Percentiles rank a stretch among this genome's conserved stretches.
Evolutionary conservation across 1,284 basidiomycete species (phyloP).

Genomic region (Xerocomus amazonicus): DNA sequence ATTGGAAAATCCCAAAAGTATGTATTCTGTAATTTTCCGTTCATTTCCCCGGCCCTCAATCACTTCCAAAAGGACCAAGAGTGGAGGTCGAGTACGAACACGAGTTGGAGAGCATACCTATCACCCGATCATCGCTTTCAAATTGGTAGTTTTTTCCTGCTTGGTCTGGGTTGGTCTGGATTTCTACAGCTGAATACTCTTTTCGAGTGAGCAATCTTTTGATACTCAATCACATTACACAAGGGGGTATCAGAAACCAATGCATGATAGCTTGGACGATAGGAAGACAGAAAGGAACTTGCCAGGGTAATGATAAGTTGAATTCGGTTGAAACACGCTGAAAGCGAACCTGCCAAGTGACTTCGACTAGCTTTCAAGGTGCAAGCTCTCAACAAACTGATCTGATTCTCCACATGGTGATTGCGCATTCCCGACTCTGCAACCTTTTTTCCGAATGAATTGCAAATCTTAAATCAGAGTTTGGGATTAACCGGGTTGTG

Average conservation of each 20-base stretch:
- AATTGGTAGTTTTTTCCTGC: slow-evolving; percentile 48
- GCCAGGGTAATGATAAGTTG: too few relatives aligned
- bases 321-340: too few relatives aligned
- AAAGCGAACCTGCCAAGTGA: too few relatives aligned
- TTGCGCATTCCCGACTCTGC: too few relatives aligned
- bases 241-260: background rate
- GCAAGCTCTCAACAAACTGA: too few relatives aligned
- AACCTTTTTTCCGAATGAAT: too few relatives aligned
- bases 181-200: background rate
- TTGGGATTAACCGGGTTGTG: too few relatives aligned
- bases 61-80: slow-evolving; percentile 60
- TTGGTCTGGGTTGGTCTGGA: background rate
- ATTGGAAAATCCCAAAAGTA: slow-evolving; percentile 59
- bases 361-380: too few relatives aligned
- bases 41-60: slow-evolving; percentile 15
- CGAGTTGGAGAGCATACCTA: slow-evolving; percentile 73
- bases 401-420: too few relatives aligned
- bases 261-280: too few relatives aligned
- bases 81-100: slow-evolving; percentile 96
- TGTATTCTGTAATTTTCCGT: slow-evolving; percentile 23
- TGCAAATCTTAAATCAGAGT: too few relatives aligned
- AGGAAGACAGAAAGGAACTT: too few relatives aligned
- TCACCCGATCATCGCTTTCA: slow-evolving; percentile 53
- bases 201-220: background rate
- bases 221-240: background rate